Evolutionary conservation across 2,329 filamentous ascomycete species (phyloP).

Genomic region (Xylaria multiplex): DNA sequence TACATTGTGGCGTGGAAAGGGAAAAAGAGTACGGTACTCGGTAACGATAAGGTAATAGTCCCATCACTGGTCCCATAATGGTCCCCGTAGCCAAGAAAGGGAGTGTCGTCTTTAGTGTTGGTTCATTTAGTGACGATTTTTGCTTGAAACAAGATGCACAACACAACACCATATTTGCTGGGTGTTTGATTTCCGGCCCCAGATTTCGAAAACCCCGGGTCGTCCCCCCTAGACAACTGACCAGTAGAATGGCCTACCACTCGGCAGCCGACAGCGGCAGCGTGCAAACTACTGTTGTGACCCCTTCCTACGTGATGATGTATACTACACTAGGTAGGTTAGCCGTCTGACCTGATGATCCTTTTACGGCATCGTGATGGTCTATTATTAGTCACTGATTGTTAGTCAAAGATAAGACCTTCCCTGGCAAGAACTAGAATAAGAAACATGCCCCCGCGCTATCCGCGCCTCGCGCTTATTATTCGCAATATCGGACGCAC

Average conservation of each 20-base stretch:
- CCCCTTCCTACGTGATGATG: conserved; percentile 18
- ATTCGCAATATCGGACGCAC: conserved; percentile 7
- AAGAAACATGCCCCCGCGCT: conserved; percentile 24
- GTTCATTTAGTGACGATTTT: conserved; percentile 1
- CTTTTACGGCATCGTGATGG: conserved; percentile 17
- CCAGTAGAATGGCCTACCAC: conserved; percentile 17
- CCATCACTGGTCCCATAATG: conserved; percentile 12
- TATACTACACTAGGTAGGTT: background rate
- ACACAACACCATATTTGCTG: conserved; percentile 5
- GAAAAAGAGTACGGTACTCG: background rate
- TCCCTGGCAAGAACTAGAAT: conserved; percentile 5
- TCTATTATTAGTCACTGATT: conserved; percentile 34
- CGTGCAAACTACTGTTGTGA: conserved; percentile 25
- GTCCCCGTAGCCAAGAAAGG: conserved; percentile 22
- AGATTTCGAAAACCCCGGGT: conserved; percentile 31
- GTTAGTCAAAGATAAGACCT: conserved; percentile 12
- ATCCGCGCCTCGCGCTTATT: conserved; percentile 34
- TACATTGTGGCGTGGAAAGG: conserved; percentile 17
- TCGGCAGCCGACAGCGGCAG: conserved; percentile 24
- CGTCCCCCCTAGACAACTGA: conserved; percentile 4
- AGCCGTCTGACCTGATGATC: conserved; percentile 21
- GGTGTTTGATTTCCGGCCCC: conserved; percentile 26
- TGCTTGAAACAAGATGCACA: conserved; percentile 18
- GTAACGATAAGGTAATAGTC: conserved; percentile 9
- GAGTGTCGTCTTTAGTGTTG: conserved; percentile 14